Conservation (phyloP, 2,329 filamentous ascomycete genomes). For the Neofusicoccum cordaticola region DNA sequence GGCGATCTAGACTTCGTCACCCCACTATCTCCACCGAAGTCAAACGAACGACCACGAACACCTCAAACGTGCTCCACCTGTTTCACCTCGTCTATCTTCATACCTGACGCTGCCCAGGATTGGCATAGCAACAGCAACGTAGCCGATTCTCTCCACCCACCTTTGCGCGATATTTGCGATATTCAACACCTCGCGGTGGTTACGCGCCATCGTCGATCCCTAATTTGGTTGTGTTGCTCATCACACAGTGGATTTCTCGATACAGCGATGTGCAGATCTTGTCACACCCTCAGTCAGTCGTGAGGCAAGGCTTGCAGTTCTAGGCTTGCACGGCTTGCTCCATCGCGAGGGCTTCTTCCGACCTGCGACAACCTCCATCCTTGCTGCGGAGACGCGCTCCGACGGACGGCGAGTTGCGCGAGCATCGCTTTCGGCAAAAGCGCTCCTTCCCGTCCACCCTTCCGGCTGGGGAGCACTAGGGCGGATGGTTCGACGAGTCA, state of each 20-base stretch:
- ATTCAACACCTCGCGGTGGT: neutral
- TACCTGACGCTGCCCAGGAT: neutral
- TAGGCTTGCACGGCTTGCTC: neutral
- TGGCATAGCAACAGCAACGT: neutral
- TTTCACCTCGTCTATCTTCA: constrained; percentile 1
- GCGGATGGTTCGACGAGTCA: neutral
- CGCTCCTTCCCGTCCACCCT: constrained; percentile 2
- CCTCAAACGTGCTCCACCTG: constrained; percentile 10
- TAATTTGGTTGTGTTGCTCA: neutral
- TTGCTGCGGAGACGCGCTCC: neutral
- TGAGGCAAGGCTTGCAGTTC: neutral
- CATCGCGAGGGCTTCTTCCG: neutral
- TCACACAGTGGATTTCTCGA: neutral
- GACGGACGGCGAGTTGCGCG: neutral
- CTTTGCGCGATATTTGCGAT: constrained; percentile 8
- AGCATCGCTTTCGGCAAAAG: neutral
- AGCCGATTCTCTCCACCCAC: neutral
- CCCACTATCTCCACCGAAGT: constrained; percentile 10
- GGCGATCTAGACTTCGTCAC: constrained; percentile 10
- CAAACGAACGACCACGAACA: constrained; percentile 10
- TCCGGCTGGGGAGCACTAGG: neutral
- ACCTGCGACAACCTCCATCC: neutral
- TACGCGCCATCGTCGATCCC: constrained; percentile 6
- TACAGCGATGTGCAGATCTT: constrained; percentile 8
- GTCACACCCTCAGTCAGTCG: neutral